phyloP scores from a whole-genome alignment of 768 basidiomycete species.

The Boletus rex-veris region DNA sequence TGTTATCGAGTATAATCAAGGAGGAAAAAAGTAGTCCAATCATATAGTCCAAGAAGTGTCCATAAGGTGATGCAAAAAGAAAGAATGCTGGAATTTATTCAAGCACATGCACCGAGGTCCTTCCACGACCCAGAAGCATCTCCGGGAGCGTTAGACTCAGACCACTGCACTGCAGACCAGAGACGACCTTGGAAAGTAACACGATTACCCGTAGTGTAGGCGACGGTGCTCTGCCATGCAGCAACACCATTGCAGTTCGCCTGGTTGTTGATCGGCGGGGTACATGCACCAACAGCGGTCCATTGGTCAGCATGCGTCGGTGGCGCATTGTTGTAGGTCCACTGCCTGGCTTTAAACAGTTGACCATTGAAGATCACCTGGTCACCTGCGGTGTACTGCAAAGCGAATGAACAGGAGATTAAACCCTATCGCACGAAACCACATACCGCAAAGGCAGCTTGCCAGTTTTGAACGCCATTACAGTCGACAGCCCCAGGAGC shows the following conservation, averaged over 20 bases:
- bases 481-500: constrained; percentile 4
- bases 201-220: constrained; percentile 15
- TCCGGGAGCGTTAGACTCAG: constrained; percentile 16
- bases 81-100: background rate
- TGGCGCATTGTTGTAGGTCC: constrained; percentile 24
- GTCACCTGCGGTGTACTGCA: constrained; percentile 23
- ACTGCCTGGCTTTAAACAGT: constrained; percentile 25
- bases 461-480: constrained; percentile 23
- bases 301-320: constrained; percentile 16
- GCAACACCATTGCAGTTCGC: constrained; percentile 20
- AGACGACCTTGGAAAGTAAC: constrained; percentile 15
- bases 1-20: too few relatives aligned
- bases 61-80: too few relatives aligned
- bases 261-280: constrained; percentile 23
- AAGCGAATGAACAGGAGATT: background rate
- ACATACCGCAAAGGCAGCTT: constrained; percentile 20
- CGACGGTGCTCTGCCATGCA: constrained; percentile 15
- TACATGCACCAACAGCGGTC: constrained; percentile 6
- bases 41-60: too few relatives aligned
- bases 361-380: constrained; percentile 20
- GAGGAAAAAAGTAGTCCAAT: too few relatives aligned
- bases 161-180: constrained; percentile 28
- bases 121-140: constrained; percentile 28
- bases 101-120: constrained; percentile 21
- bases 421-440: background rate